phyloP scores from a whole-genome alignment of 2,329 filamentous ascomycete genomes.

The Fusarium stilboides region DNA sequence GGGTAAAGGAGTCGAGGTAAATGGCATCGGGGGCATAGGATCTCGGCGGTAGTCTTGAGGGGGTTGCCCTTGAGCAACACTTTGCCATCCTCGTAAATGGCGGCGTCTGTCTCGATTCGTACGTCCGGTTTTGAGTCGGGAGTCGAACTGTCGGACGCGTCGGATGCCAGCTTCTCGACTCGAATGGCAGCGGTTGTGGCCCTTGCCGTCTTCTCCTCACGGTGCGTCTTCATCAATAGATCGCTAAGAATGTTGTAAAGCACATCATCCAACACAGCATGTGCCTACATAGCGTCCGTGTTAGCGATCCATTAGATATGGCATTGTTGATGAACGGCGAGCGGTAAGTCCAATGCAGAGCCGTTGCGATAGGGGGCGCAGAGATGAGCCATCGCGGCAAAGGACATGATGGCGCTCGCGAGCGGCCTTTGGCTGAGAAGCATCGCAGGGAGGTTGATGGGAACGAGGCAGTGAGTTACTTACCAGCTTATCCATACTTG shows the following conservation, averaged over 20 bases:
- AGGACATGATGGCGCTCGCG: constrained; percentile 24
- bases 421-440: constrained; percentile 12
- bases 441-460: constrained; percentile 30
- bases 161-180: constrained; percentile 73
- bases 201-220: constrained; percentile 82
- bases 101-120: constrained; percentile 76
- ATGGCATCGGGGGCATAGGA: constrained; percentile 81
- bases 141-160: constrained; percentile 67
- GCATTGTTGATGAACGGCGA: constrained; percentile 4
- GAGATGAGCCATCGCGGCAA: constrained; percentile 17
- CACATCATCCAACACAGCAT: constrained; percentile 79
- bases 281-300: constrained; percentile 62
- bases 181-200: constrained; percentile 75
- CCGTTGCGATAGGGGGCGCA: constrained; percentile 29
- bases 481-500: constrained; percentile 73
- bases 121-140: constrained; percentile 70
- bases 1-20: constrained; percentile 81
- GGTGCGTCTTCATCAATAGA: constrained; percentile 80
- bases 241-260: constrained; percentile 84
- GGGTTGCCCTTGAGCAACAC: constrained; percentile 80
- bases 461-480: constrained; percentile 52
- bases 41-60: constrained; percentile 78
- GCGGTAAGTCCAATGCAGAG: constrained; percentile 13
- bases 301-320: constrained; percentile 33
- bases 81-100: constrained; percentile 78